Conservation (phyloP, 345 rosid species). For the Murraya koenigii region DNA sequence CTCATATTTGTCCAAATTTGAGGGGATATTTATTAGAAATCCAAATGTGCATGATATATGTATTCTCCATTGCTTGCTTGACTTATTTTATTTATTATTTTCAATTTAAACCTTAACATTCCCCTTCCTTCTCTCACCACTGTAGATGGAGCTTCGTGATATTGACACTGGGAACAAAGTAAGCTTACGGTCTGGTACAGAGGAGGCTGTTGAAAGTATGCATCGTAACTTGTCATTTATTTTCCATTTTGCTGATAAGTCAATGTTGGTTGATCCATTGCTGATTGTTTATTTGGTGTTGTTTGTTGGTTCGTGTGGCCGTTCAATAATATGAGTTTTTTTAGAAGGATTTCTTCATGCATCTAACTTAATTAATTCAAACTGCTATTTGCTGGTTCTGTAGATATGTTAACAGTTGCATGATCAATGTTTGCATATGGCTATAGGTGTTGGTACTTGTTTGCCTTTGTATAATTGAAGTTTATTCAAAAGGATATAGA, state of each 20-base stretch:
- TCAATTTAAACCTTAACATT: background rate
- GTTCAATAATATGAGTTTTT: background rate
- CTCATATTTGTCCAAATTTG: background rate
- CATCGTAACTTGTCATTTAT: conserved; percentile 12
- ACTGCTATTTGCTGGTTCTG: background rate
- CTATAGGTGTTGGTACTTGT: background rate
- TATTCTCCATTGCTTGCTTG: background rate
- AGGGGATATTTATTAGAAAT: background rate
- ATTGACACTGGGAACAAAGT: conserved; percentile 81
- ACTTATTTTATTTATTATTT: background rate
- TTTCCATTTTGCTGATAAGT: conserved; percentile 10
- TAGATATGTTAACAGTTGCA: background rate
- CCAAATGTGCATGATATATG: background rate
- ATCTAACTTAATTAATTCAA: background rate
- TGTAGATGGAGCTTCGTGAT: conserved; percentile 89
- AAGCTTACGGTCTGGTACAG: conserved; percentile 78
- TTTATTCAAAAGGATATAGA: background rate
- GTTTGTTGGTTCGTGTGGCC: background rate
- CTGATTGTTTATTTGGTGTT: background rate
- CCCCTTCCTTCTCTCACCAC: background rate
- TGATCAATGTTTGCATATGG: background rate
- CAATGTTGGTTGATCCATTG: background rate
- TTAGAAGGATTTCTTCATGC: background rate
- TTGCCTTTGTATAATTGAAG: background rate
- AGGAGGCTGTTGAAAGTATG: conserved; percentile 89